Conservation (phyloP, 1,284 basidiomycete genomes). For the Tilletia setariae region DNA sequence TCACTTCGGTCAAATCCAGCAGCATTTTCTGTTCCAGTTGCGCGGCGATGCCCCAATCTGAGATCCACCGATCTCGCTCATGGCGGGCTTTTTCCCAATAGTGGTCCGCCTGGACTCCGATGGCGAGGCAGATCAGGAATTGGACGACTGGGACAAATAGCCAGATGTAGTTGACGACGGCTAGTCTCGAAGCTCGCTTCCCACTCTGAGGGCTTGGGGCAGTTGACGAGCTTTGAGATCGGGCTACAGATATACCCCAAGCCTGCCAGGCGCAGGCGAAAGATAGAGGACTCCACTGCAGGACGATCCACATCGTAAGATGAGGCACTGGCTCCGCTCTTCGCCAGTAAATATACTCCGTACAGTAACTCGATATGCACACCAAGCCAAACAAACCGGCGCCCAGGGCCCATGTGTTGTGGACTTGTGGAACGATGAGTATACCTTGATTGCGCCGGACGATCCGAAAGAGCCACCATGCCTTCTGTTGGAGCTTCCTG, state of each 20-base stretch:
- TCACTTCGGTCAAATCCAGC: neutral
- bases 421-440: neutral
- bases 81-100: neutral
- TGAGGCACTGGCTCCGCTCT: neutral
- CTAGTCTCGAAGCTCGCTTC: neutral
- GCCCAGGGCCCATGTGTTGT: neutral
- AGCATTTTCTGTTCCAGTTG: neutral
- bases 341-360: neutral
- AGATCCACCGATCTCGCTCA: neutral
- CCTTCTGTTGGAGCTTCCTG: neutral
- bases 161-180: slow-evolving; percentile 1
- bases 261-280: slow-evolving; percentile 6
- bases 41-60: neutral
- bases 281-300: neutral
- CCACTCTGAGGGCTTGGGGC: neutral
- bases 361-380: neutral
- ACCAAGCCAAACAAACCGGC: neutral
- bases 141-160: neutral
- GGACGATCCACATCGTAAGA: neutral
- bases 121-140: neutral
- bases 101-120: neutral
- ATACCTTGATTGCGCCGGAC: neutral
- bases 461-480: slow-evolving; percentile 3
- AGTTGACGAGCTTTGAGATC: neutral
- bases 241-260: neutral